Evolutionary conservation across 2,329 filamentous ascomycete species (phyloP).

Genomic region (Neurospora sp.): DNA sequence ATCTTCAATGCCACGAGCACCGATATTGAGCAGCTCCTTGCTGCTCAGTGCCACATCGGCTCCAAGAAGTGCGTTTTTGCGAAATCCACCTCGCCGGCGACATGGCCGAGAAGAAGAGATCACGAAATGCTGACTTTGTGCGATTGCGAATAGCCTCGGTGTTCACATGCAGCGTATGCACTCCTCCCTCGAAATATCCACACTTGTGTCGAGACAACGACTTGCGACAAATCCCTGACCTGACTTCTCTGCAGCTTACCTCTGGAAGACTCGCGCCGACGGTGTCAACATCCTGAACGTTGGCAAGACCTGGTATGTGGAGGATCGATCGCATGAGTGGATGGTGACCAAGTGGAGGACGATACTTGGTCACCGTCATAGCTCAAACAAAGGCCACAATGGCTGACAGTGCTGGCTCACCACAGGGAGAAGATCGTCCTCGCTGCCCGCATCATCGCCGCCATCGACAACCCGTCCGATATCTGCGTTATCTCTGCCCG

Average conservation of each 20-base stretch:
- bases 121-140: conserved; percentile 5
- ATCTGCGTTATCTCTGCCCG: conserved; percentile 99
- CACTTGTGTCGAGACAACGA: conserved; percentile 24
- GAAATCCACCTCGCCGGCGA: not conserved
- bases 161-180: conserved; percentile 61
- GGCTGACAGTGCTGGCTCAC: conserved; percentile 1
- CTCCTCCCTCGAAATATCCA: conserved; percentile 3
- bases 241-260: conserved; percentile 53
- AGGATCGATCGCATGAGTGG: not conserved
- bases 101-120: not conserved
- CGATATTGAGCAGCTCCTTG: conserved; percentile 99
- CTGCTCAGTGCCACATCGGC: conserved; percentile 91
- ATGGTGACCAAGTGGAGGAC: not conserved
- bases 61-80: conserved; percentile 62
- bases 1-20: conserved; percentile 94
- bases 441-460: conserved; percentile 95
- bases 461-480: conserved; percentile 98
- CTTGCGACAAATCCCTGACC: conserved; percentile 53
- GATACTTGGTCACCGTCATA: not conserved
- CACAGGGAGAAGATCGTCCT: conserved; percentile 98
- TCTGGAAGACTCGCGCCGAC: conserved; percentile 98
- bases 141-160: conserved; percentile 52
- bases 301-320: conserved; percentile 94
- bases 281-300: conserved; percentile 99
- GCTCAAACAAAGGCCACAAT: not conserved